Conservation (phyloP, 176 grass and related monocot genomes). For the Hordeum vulgare region DNA sequence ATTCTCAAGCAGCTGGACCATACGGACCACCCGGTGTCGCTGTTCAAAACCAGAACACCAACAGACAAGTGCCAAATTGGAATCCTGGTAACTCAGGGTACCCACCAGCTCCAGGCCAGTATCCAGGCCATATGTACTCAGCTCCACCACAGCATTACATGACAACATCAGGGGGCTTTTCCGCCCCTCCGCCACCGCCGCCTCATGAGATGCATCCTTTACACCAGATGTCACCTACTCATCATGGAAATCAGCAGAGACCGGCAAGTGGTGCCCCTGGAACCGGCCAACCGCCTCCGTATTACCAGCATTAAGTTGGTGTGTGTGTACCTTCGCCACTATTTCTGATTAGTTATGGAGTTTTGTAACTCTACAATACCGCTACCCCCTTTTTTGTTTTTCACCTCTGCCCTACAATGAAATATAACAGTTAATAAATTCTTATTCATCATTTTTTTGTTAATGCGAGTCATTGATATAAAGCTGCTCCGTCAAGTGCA, state of each 20-base stretch:
- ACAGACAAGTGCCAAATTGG: slow-evolving; percentile 40
- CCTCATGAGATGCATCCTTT: slow-evolving; percentile 27
- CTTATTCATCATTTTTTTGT: neutral
- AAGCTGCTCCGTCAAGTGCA: neutral
- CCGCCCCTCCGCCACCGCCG: slow-evolving; percentile 13
- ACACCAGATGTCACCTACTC: slow-evolving; percentile 33
- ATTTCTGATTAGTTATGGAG: neutral
- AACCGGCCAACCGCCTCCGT: slow-evolving; percentile 27
- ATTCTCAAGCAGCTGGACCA: slow-evolving; percentile 28
- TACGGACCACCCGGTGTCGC: slow-evolving; percentile 31
- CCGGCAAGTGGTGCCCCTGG: slow-evolving; percentile 39
- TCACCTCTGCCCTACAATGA: neutral
- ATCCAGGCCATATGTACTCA: slow-evolving; percentile 51
- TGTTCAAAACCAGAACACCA: slow-evolving; percentile 18
- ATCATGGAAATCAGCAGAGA: slow-evolving; percentile 30
- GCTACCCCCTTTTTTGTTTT: neutral
- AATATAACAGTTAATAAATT: neutral
- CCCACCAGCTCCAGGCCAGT: slow-evolving; percentile 34
- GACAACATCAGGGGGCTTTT: slow-evolving; percentile 19
- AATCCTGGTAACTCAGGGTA: slow-evolving; percentile 42
- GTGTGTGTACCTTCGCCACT: neutral
- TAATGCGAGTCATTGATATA: neutral
- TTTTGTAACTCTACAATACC: neutral
- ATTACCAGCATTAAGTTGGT: slow-evolving; percentile 39
- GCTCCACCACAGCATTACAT: neutral